A percentile compares a stretch with the other conserved stretches of the same genome.
These are phyloP conservation scores for Capsella bursapastoris DNA, from an alignment of 345 rosid species.

Conservation along the genomic window DNA sequence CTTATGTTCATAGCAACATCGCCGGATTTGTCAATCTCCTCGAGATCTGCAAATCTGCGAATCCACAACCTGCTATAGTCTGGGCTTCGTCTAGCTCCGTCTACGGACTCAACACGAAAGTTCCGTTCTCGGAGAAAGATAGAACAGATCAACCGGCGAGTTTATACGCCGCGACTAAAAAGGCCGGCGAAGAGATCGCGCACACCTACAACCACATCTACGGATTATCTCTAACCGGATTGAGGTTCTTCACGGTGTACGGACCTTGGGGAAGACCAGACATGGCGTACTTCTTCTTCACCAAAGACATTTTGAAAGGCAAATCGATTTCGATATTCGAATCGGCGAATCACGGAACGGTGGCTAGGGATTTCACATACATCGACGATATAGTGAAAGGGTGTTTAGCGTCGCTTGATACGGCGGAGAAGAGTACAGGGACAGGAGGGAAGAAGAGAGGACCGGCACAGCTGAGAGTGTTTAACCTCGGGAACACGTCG, in stretches of 20 bases:
- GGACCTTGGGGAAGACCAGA: conserved; percentile 98
- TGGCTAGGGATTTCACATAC: conserved; percentile 93
- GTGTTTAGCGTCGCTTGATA: conserved; percentile 80
- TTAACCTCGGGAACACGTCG: conserved; percentile 90
- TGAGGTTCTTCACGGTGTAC: conserved; percentile 86
- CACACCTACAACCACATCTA: conserved; percentile 93
- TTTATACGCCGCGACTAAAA: conserved; percentile 88
- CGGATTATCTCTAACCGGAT: conserved; percentile 82
- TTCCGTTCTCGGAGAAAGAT: conserved; percentile 87
- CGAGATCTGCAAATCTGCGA: conserved; percentile 76
- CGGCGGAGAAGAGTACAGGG: conserved; percentile 93
- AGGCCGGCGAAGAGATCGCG: conserved; percentile 94
- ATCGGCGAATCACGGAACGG: conserved; percentile 67
- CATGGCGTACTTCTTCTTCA: conserved; percentile 94
- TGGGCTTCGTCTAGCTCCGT: conserved; percentile 95
- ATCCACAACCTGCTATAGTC: conserved; percentile 85
- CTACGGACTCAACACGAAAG: conserved; percentile 82
- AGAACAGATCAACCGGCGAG: conserved; percentile 97
- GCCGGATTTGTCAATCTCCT: conserved; percentile 82
- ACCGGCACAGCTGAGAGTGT: conserved; percentile 86
- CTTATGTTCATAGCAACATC: conserved; percentile 85
- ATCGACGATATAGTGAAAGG: conserved; percentile 95
- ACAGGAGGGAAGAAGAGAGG: conserved; percentile 91
- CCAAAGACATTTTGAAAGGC: conserved; percentile 74
- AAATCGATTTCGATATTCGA: conserved; percentile 75